phyloP scores from a whole-genome alignment of 2,329 filamentous ascomycete species.

The Diplocarpon rosae region DNA sequence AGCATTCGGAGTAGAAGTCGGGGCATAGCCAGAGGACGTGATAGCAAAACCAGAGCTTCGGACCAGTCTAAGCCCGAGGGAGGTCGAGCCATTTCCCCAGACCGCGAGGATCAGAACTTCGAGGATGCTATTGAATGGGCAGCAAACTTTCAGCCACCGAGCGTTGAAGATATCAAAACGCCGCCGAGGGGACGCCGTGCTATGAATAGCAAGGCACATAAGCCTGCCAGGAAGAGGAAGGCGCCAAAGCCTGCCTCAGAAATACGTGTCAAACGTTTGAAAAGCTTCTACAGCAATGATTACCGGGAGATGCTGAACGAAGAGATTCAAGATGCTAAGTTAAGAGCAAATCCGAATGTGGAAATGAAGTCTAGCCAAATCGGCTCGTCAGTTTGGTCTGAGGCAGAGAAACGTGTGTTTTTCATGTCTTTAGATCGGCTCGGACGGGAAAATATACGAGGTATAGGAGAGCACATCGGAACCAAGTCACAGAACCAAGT shows the following conservation, averaged over 20 bases:
- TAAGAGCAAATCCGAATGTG: constrained; percentile 20
- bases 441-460: constrained; percentile 49
- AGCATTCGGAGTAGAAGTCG: neutral
- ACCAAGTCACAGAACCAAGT: constrained; percentile 70
- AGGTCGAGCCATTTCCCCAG: neutral
- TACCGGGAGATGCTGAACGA: constrained; percentile 43
- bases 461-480: constrained; percentile 50
- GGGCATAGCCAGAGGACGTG: neutral
- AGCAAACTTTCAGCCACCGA: constrained; percentile 19
- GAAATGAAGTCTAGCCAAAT: constrained; percentile 42
- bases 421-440: constrained; percentile 55
- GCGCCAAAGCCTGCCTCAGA: constrained; percentile 9
- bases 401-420: constrained; percentile 57
- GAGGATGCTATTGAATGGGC: constrained; percentile 20
- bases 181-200: constrained; percentile 2
- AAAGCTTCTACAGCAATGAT: constrained; percentile 35
- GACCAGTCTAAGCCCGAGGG: neutral
- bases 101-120: constrained; percentile 7
- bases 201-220: no score
- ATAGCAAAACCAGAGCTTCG: neutral
- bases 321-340: constrained; percentile 43
- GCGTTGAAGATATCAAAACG: constrained; percentile 16
- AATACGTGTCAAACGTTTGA: constrained; percentile 25
- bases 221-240: constrained; percentile 15
- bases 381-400: constrained; percentile 60